Percentiles rank a stretch among this genome's conserved stretches.
phyloP scores from a whole-genome alignment of 129 eudicot genomes.

The Tagetes patula region DNA sequence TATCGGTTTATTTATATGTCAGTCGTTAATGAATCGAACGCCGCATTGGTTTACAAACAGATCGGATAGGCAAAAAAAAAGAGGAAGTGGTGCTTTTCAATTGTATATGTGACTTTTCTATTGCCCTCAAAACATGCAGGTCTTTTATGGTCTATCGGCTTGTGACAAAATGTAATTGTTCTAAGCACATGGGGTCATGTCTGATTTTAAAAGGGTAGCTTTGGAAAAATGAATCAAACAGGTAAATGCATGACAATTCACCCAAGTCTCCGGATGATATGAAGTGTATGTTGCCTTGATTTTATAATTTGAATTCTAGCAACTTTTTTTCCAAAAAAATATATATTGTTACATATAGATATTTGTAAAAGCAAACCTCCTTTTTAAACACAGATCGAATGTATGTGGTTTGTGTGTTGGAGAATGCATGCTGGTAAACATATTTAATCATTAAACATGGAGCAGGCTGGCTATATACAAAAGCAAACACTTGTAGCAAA shows the following conservation, averaged over 20 bases:
- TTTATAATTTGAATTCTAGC: not conserved
- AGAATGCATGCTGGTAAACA: conserved; percentile 29
- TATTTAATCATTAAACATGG: conserved; percentile 30
- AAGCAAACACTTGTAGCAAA: conserved; percentile 32
- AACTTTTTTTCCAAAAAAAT: not conserved
- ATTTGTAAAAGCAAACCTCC: not conserved
- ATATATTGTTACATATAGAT: not conserved
- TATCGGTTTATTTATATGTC: too few relatives aligned
- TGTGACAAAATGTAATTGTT: not conserved
- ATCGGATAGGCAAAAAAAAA: too few relatives aligned
- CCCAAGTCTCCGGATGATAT: too few relatives aligned
- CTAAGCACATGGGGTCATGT: too few relatives aligned
- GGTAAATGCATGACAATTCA: too few relatives aligned
- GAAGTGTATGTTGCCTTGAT: not conserved
- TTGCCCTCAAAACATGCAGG: not conserved
- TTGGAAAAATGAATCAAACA: too few relatives aligned
- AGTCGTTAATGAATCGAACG: too few relatives aligned
- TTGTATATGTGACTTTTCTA: not conserved
- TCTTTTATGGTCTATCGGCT: not conserved
- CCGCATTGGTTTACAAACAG: too few relatives aligned
- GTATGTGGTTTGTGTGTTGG: conserved; percentile 18
- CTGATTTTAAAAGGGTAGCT: too few relatives aligned
- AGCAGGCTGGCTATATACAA: conserved; percentile 24
- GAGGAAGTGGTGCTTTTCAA: not conserved
- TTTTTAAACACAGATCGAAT: conserved; percentile 17